phyloP scores from a whole-genome alignment of 768 basidiomycete species.

The Hysterangium stoloniferum region DNA sequence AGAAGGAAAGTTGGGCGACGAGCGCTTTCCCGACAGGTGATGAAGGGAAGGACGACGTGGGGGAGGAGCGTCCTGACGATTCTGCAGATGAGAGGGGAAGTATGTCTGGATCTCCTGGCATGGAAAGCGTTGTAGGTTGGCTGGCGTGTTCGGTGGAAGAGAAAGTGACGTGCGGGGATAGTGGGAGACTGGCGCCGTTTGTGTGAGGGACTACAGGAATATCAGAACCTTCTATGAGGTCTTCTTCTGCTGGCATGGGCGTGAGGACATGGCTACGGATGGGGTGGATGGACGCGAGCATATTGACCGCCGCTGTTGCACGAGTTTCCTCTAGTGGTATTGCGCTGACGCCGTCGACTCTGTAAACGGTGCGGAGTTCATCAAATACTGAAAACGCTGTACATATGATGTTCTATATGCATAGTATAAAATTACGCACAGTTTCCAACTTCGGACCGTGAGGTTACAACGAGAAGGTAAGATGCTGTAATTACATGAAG shows the following conservation, averaged over 20 bases:
- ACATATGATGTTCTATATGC: background rate
- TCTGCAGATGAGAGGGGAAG: slow-evolving; percentile 20
- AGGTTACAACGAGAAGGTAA: slow-evolving; percentile 66
- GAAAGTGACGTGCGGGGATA: slow-evolving; percentile 13
- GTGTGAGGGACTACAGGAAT: slow-evolving; percentile 44
- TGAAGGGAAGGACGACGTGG: slow-evolving; percentile 33
- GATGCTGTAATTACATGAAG: slow-evolving; percentile 40
- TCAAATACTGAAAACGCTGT: slow-evolving; percentile 48
- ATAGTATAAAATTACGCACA: slow-evolving; percentile 37
- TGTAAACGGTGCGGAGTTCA: slow-evolving; percentile 50
- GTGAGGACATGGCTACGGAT: background rate
- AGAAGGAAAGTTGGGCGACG: slow-evolving; percentile 64
- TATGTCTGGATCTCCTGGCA: slow-evolving; percentile 15
- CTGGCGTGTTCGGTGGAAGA: slow-evolving; percentile 19
- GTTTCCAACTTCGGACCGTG: slow-evolving; percentile 53
- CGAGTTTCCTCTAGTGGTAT: slow-evolving; percentile 66
- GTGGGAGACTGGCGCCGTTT: slow-evolving; percentile 22
- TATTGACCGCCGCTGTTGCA: slow-evolving; percentile 45
- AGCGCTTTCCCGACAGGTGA: slow-evolving; percentile 56
- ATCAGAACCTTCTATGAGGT: slow-evolving; percentile 32
- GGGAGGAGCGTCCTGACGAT: slow-evolving; percentile 48
- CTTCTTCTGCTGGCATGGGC: background rate
- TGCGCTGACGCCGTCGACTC: slow-evolving; percentile 57
- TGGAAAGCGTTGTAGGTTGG: slow-evolving; percentile 3
- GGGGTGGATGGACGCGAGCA: slow-evolving; percentile 24